Conservation (phyloP, 2,329 filamentous ascomycete genomes). For the Piedraia hortae region DNA sequence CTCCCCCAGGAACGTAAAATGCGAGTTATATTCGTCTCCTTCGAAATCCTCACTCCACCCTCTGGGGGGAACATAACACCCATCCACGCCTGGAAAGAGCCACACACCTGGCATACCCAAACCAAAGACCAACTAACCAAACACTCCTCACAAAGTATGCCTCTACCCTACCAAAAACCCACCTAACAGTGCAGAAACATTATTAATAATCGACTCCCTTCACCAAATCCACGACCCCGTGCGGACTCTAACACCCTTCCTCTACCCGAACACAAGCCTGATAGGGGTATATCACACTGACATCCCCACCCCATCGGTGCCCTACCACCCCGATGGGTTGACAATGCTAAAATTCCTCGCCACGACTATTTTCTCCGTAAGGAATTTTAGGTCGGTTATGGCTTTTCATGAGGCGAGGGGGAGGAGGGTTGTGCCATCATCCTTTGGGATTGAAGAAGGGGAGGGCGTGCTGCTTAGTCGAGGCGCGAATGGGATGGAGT, state of each 20-base stretch:
- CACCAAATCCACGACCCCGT: constrained; percentile 29
- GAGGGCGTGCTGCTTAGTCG: constrained; percentile 56
- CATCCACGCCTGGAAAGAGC: too few relatives aligned
- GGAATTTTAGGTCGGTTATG: too few relatives aligned
- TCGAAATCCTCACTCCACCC: constrained; percentile 41
- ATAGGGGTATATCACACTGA: constrained; percentile 64
- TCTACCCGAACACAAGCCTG: constrained; percentile 40
- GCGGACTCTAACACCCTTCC: constrained; percentile 32
- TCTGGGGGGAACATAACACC: constrained; percentile 38
- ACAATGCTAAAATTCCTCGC: constrained; percentile 56
- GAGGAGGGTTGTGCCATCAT: constrained; percentile 45
- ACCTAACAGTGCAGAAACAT: too few relatives aligned
- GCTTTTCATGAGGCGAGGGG: constrained; percentile 53
- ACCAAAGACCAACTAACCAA: neutral
- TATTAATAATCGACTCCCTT: constrained; percentile 59
- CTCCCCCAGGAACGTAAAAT: constrained; percentile 29
- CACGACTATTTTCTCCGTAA: constrained; percentile 55
- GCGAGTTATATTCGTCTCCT: constrained; percentile 50
- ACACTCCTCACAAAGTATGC: too few relatives aligned
- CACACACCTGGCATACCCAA: neutral
- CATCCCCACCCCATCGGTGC: constrained; percentile 16
- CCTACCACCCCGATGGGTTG: constrained; percentile 40
- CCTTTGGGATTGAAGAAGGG: constrained; percentile 51
- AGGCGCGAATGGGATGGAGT: constrained; percentile 23
- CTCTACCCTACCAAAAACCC: too few relatives aligned